Evolutionary conservation across 495 filamentous ascomycete species (phyloP), one percentile per base, ranked within the genome.

Genomic region (Pyronema omphalodes): DNA sequence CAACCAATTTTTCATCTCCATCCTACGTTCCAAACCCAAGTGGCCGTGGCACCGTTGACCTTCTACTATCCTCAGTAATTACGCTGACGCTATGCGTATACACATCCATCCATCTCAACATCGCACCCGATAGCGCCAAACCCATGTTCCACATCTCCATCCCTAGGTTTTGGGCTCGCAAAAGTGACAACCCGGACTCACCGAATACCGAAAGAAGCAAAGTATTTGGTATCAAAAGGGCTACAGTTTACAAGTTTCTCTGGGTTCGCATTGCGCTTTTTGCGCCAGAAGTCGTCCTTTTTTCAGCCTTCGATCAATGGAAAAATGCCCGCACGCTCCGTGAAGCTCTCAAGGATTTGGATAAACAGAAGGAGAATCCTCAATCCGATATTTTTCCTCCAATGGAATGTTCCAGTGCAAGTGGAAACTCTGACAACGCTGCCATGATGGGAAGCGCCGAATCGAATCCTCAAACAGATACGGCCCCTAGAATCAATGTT

Each of bases 241-340:
- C 15, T 17, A 12, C 11, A 17, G 15, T 41, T 17, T 41, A 41
- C 23, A 29, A 29, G 23, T 29, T 29, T 29, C 5, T 2, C 23
- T 29, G 23, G 23, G 23, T 29, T 1, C 1, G 44, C 8, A 35
- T 37, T 6, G 55, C 55, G 9, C 29, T 56, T 3, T 2, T 56
- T 19, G 49, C 18, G 17, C 55, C 55, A 3, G 55, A 56, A 35
- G 3, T 44, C n/a, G 39, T 56, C 8, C 36, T 52, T n/a, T 7
- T 17, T 1, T 6, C 7, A 3, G 48, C 55, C 2, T 23, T 48
- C 19, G 18, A 12, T 12, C 39, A 41, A 41, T 41, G 39, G 39
- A 1, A 17, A 41, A 41, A 41, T 6, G 39, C 39, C 11, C 39
- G 15, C 11, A 6, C 11, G 39, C 39, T 41, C 7, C 7, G 39